These are phyloP conservation scores for Phialophora chinensis DNA, from an alignment of 2,329 filamentous ascomycete species.

Conservation along the genomic window DNA sequence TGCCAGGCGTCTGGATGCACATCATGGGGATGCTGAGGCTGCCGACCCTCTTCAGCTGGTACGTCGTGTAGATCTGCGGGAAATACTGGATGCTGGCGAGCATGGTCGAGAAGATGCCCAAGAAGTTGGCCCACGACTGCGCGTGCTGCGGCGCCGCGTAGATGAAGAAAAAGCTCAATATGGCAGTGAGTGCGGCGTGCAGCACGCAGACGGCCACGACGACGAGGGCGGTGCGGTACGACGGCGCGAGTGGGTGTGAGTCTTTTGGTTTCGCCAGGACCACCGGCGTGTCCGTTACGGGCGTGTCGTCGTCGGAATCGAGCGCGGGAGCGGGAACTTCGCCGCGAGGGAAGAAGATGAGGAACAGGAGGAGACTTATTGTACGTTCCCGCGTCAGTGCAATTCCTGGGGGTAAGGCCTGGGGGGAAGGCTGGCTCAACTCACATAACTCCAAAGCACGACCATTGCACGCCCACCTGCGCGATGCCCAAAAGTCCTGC, in stretches of 20 bases:
- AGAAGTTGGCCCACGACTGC: constrained; percentile 79
- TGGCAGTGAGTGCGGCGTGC: constrained; percentile 73
- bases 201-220: constrained; percentile 75
- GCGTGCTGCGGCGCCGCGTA: constrained; percentile 68
- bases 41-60: constrained; percentile 80
- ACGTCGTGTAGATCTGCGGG: constrained; percentile 93
- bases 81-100: constrained; percentile 90
- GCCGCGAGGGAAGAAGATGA: constrained; percentile 85
- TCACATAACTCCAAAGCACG: constrained; percentile 90
- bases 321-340: constrained; percentile 49
- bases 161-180: constrained; percentile 66
- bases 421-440: constrained; percentile 41
- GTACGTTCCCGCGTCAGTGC: not conserved
- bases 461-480: constrained; percentile 90
- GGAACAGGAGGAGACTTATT: constrained; percentile 82
- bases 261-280: constrained; percentile 29
- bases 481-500: constrained; percentile 86
- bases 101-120: constrained; percentile 78
- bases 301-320: constrained; percentile 43
- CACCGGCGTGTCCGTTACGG: constrained; percentile 41
- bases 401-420: not conserved
- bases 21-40: constrained; percentile 97
- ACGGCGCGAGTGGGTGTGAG: constrained; percentile 51
- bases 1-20: constrained; percentile 95
- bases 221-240: constrained; percentile 78